A percentile compares a stretch with the other conserved stretches of the same genome.
Conservation (phyloP, 108 stramenopile genomes). For the Skeletonema menzelii region DNA sequence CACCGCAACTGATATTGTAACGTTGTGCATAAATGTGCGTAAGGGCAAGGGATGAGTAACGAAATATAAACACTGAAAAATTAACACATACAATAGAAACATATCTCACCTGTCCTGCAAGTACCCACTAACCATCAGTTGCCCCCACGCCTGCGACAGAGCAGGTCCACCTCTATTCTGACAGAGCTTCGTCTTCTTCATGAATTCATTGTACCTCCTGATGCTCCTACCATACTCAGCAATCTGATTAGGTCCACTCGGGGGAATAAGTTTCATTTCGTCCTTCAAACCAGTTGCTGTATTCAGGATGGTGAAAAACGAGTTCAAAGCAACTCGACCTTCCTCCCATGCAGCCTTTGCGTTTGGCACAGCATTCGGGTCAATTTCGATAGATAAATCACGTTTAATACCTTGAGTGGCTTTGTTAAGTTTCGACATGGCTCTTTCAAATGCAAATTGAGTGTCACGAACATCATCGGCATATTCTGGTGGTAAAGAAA, state of each 20-base stretch:
- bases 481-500: constrained; percentile 79
- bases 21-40: no score
- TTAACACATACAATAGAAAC: no score
- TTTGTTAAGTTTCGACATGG: constrained; percentile 64
- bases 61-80: no score
- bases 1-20: no score
- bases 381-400: constrained; percentile 80
- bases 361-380: constrained; percentile 34
- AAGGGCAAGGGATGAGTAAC: no score
- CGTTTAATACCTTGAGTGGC: constrained; percentile 64
- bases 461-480: constrained; percentile 79
- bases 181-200: constrained; percentile 86
- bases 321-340: constrained; percentile 79
- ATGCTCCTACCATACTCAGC: constrained; percentile 71
- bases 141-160: constrained; percentile 73
- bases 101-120: constrained; percentile 83
- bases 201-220: constrained; percentile 68
- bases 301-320: constrained; percentile 71
- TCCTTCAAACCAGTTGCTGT: constrained; percentile 58
- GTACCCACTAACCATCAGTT: constrained; percentile 81
- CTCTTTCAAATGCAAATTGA: constrained; percentile 80
- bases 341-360: constrained; percentile 79
- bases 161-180: constrained; percentile 79
- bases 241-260: constrained; percentile 70
- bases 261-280: constrained; percentile 67